Evolutionary conservation across 208 protist genomes (phyloP).

Genomic region (Leishmania lainsoni): DNA sequence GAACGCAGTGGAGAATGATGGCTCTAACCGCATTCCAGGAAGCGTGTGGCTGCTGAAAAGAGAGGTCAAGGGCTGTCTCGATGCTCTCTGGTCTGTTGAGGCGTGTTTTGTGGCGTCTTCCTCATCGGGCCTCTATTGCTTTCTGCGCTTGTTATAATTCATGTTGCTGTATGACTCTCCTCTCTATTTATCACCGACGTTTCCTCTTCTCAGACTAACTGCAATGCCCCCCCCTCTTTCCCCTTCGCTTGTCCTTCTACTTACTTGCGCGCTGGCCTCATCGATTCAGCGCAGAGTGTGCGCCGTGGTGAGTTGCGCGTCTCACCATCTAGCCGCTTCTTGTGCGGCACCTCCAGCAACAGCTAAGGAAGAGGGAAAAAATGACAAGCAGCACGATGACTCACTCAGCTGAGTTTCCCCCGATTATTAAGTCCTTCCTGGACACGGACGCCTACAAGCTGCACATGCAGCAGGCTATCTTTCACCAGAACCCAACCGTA

Average conservation of each 20-base stretch:
- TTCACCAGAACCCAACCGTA: slow-evolving; percentile 66
- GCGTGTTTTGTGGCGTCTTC: not conserved
- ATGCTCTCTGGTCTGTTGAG: too few species aligned
- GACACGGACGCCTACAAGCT: slow-evolving; percentile 92
- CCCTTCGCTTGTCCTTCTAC: not conserved
- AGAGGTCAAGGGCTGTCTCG: not conserved
- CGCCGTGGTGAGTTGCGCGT: not conserved
- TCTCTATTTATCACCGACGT: not conserved
- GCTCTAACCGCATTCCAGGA: not conserved
- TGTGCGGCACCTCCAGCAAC: not conserved
- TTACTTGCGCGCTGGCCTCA: not conserved
- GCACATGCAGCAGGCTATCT: slow-evolving; percentile 91
- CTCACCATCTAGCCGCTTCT: not conserved
- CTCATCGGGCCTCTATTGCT: not conserved
- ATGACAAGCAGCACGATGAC: slow-evolving; percentile 11
- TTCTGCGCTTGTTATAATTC: not conserved
- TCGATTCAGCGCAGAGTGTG: not conserved
- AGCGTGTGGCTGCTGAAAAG: not conserved
- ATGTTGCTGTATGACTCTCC: not conserved
- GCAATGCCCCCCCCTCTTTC: not conserved
- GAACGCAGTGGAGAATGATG: not conserved
- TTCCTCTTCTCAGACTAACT: not conserved
- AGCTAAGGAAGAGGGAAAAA: not conserved
- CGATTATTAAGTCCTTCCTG: slow-evolving; percentile 82
- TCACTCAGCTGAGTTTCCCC: slow-evolving; percentile 31